A percentile compares a stretch with the other conserved stretches of the same genome.
Conservation (phyloP, 352 stramenopile species). For the Pythium insidiosum region DNA sequence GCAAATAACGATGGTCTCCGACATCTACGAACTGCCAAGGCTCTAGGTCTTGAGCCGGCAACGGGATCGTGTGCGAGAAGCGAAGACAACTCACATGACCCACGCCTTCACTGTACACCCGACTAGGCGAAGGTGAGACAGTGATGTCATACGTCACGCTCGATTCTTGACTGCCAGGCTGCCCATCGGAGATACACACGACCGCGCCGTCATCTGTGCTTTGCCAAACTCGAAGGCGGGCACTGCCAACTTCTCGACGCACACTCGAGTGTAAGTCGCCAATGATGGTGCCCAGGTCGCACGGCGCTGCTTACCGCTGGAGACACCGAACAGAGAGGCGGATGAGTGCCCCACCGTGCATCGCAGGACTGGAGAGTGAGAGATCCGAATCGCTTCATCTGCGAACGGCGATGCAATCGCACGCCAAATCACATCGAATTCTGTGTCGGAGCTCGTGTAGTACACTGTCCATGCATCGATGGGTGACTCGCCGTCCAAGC, state of each 20-base stretch:
- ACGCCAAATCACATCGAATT: no score
- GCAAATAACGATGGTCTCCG: slow-evolving; percentile 21
- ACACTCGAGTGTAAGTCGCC: neutral
- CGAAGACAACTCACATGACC: slow-evolving; percentile 18
- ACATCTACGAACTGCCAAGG: slow-evolving; percentile 37
- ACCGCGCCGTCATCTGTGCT: slow-evolving; percentile 41
- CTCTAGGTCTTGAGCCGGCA: slow-evolving; percentile 20
- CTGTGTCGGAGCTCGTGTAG: slow-evolving; percentile 25
- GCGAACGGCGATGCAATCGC: no score
- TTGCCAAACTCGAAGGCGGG: slow-evolving; percentile 55
- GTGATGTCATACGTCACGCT: slow-evolving; percentile 25
- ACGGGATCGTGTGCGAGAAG: slow-evolving; percentile 27
- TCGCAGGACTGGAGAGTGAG: neutral
- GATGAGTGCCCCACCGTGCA: neutral
- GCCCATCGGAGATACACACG: slow-evolving; percentile 24
- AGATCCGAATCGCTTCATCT: neutral
- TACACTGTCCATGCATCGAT: slow-evolving; percentile 30
- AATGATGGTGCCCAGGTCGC: neutral
- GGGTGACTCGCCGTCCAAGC: neutral
- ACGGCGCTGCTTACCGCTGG: neutral
- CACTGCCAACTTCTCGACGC: no score
- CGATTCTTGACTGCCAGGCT: slow-evolving; percentile 13
- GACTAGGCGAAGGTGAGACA: slow-evolving; percentile 30
- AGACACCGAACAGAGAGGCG: neutral
- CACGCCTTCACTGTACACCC: slow-evolving; percentile 1